A percentile compares a stretch with the other conserved stretches of the same genome.
Conservation (phyloP, 1,284 basidiomycete species). For the Rhizoctonia solani region DNA sequence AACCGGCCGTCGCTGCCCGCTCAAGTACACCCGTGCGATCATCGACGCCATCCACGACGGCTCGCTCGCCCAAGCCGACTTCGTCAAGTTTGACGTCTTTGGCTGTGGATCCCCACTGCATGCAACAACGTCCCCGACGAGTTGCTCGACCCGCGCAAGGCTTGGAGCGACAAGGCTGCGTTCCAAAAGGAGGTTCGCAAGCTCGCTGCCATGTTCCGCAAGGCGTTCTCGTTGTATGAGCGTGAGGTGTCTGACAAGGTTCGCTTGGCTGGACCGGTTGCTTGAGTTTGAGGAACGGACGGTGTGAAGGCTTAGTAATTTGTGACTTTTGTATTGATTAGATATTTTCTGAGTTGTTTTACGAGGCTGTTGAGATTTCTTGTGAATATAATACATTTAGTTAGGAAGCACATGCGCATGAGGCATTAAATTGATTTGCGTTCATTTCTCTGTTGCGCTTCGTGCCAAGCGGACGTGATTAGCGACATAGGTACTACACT, state of each 20-base stretch:
- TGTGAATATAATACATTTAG: slow-evolving; percentile 3
- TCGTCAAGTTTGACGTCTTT: slow-evolving; percentile 68
- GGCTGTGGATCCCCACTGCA: slow-evolving; percentile 75
- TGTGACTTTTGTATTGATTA: slow-evolving; percentile 32
- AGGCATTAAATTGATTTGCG: not conserved
- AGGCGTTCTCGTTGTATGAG: slow-evolving; percentile 89
- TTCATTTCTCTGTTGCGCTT: no score
- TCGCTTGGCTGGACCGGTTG: slow-evolving; percentile 70
- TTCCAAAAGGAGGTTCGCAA: slow-evolving; percentile 85
- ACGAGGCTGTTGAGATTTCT: not conserved
- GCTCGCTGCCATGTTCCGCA: slow-evolving; percentile 89
- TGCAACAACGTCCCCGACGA: slow-evolving; percentile 86
- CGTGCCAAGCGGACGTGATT: no score
- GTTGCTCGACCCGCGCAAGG: slow-evolving; percentile 81
- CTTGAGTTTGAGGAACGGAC: not conserved
- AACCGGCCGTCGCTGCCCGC: slow-evolving; percentile 85
- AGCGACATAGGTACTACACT: no score
- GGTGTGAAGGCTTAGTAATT: not conserved
- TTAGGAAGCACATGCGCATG: not conserved
- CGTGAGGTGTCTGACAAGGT: slow-evolving; percentile 79
- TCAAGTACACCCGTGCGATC: slow-evolving; percentile 94
- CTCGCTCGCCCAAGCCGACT: slow-evolving; percentile 84
- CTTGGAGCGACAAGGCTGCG: slow-evolving; percentile 85
- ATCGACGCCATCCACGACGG: slow-evolving; percentile 98
- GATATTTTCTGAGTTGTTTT: slow-evolving; percentile 20